A percentile compares a stretch with the other conserved stretches of the same genome.
Conservation (phyloP, 139 green algal species). For the Pseudopediastrum boryanum region DNA sequence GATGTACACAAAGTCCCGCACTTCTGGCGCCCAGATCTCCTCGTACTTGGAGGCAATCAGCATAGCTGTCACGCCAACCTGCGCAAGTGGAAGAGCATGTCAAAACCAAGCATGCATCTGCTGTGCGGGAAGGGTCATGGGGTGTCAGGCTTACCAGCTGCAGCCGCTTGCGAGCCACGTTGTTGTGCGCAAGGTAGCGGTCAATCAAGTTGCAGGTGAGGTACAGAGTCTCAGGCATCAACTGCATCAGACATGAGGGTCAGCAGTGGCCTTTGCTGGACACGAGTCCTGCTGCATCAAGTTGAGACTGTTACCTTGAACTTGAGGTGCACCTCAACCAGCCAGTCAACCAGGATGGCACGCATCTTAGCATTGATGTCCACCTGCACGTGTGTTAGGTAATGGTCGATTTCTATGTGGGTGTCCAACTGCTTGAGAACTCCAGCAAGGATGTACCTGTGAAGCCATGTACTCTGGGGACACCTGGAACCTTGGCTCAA, state of each 20-base stretch:
- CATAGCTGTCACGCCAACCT: conserved; percentile 89
- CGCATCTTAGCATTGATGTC: conserved; percentile 94
- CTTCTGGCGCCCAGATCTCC: conserved; percentile 95
- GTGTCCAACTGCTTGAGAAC: not conserved
- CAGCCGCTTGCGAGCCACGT: conserved; percentile 84
- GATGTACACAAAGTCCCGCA: conserved; percentile 96
- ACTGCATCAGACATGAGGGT: conserved; percentile 41
- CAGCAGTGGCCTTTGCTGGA: not conserved
- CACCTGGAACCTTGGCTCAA: conserved; percentile 57
- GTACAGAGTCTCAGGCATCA: conserved; percentile 95
- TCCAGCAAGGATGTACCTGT: conserved; percentile 43
- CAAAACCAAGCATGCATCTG: not conserved
- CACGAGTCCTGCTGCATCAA: conserved; percentile 51
- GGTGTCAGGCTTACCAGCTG: conserved; percentile 82
- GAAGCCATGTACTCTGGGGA: conserved; percentile 64
- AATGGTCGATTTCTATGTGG: no score
- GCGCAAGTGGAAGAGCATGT: not conserved
- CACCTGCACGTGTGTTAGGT: not conserved
- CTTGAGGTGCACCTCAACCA: conserved; percentile 95
- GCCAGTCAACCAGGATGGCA: conserved; percentile 92
- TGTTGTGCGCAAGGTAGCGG: conserved; percentile 79
- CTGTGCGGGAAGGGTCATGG: no score
- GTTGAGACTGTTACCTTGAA: conserved; percentile 81
- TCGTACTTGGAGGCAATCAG: conserved; percentile 95
- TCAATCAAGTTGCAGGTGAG: conserved; percentile 91